Conservation (phyloP, 1,284 basidiomycete species). For the Sporisorium graminicola region DNA sequence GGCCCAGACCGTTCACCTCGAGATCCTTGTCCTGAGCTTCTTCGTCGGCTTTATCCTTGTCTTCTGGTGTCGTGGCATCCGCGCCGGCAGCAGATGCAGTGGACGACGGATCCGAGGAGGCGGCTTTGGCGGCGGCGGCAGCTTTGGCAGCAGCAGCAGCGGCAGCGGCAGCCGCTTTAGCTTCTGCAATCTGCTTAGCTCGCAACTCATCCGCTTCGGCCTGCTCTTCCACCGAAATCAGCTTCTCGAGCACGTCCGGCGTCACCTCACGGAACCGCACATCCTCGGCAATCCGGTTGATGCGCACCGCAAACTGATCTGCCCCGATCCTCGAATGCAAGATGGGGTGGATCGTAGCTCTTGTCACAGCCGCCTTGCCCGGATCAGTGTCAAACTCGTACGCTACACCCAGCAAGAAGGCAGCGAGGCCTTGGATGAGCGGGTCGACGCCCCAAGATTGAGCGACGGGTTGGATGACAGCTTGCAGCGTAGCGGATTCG, state of each 20-base stretch:
- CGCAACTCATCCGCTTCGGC: conserved; percentile 64
- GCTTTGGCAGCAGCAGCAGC: conserved; percentile 33
- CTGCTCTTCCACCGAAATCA: conserved; percentile 43
- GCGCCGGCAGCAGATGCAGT: neutral
- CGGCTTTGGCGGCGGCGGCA: conserved; percentile 23
- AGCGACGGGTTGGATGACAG: conserved; percentile 86
- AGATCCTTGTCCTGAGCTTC: conserved; percentile 46
- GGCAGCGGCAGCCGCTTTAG: conserved; percentile 38
- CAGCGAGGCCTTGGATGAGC: conserved; percentile 88
- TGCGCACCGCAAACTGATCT: conserved; percentile 88
- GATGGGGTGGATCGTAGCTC: conserved; percentile 75
- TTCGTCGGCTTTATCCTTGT: conserved; percentile 43
- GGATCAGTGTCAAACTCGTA: conserved; percentile 73
- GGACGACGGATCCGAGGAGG: conserved; percentile 21
- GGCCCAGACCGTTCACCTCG: conserved; percentile 46
- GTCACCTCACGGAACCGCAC: conserved; percentile 88
- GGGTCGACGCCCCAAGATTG: conserved; percentile 87
- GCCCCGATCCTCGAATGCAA: conserved; percentile 82
- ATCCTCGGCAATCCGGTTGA: conserved; percentile 88
- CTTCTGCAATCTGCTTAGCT: conserved; percentile 25
- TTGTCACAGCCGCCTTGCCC: conserved; percentile 51
- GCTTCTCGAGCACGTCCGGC: conserved; percentile 76
- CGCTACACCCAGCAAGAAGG: conserved; percentile 90
- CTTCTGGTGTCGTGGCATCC: conserved; percentile 17
- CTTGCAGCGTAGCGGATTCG: conserved; percentile 84